A percentile compares a stretch with the other conserved stretches of the same genome.
Conservation (phyloP, 352 stramenopile genomes). For the Pythium vanterpoolii region DNA sequence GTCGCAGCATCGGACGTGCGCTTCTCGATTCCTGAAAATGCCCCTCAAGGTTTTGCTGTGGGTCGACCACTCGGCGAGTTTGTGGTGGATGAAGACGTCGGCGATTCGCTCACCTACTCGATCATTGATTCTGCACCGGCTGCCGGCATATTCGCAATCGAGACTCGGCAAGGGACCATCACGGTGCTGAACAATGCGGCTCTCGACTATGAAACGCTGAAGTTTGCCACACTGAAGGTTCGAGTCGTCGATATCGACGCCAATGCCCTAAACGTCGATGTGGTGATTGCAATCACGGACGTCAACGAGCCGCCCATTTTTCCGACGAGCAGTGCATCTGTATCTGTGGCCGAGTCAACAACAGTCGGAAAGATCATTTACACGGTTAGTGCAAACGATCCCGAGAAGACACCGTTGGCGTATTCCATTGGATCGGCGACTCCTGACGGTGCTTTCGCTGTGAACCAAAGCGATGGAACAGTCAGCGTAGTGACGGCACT, state of each 20-base stretch:
- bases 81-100: constrained; percentile 22
- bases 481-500: not conserved
- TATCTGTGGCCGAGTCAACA: constrained; percentile 14
- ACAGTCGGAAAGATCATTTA: not conserved
- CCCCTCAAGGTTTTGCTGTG: constrained; percentile 3
- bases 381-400: constrained; percentile 6
- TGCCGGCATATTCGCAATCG: constrained; percentile 9
- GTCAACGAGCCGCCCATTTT: constrained; percentile 38
- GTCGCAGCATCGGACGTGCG: not conserved
- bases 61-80: constrained; percentile 12
- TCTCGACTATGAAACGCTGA: constrained; percentile 22
- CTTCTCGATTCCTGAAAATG: constrained; percentile 24
- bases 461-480: not conserved
- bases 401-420: constrained; percentile 6
- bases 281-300: constrained; percentile 25
- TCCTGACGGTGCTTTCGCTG: not conserved
- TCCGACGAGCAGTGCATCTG: not conserved
- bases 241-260: constrained; percentile 13
- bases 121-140: constrained; percentile 9
- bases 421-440: not conserved
- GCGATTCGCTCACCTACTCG: constrained; percentile 14
- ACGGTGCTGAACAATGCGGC: not conserved
- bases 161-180: not conserved
- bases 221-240: constrained; percentile 10
- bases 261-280: constrained; percentile 15